Evolutionary conservation across 148 eudicot genomes (phyloP), one percentile per base, ranked within the genome.

Genomic region (Amaranthus palmeri): DNA sequence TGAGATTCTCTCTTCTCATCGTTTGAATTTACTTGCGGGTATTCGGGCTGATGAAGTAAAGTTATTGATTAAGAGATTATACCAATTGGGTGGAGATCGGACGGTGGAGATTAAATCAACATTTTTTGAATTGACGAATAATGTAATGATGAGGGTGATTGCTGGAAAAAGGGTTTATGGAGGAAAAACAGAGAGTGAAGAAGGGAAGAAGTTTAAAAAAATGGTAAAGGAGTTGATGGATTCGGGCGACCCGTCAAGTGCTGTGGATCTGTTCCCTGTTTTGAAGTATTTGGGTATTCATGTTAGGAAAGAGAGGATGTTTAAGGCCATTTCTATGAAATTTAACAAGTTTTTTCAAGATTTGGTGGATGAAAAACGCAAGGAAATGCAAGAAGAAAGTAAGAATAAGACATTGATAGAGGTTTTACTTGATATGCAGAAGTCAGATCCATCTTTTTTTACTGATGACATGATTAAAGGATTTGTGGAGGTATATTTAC

Each of bases 1-100:
- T 6, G 91, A 89, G 50, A 64, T 85, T 15, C 54, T 89, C 5
- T 89, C 91, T 7, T 0, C 81, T 9, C 81, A 87, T 12, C 71
- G 88, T 25, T 65, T 89, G 4, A 78, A 77, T 8, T 47, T 71
- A 41, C 55, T 87, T 9, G n/a, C 77, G 2, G 41, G 49, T 3
- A 76, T 85, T 0, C 82, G 86, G 0, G 61, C 52, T 7, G 77
- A 82, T 9, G 95, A 85, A 67, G 83, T 81, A 5, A 42, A 42
- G 42, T 40, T 12, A 0, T 54, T 84, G 8, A 8, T 81, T 13
- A 57, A 51, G 40, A 61, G 48, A 1, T 53, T 87, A 7, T 11
- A 4, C 6, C 5, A 13, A 0, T 5, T 48, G 0, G 64, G 18
- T 3, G 49, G 63, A 1, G 64, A 12, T 46, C 12, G 54, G n/a